Percentiles rank a stretch among this genome's conserved stretches.
These are phyloP conservation scores for Corymbia citriodora DNA, from an alignment of 441 rosid genomes.

Conservation along the genomic window DNA sequence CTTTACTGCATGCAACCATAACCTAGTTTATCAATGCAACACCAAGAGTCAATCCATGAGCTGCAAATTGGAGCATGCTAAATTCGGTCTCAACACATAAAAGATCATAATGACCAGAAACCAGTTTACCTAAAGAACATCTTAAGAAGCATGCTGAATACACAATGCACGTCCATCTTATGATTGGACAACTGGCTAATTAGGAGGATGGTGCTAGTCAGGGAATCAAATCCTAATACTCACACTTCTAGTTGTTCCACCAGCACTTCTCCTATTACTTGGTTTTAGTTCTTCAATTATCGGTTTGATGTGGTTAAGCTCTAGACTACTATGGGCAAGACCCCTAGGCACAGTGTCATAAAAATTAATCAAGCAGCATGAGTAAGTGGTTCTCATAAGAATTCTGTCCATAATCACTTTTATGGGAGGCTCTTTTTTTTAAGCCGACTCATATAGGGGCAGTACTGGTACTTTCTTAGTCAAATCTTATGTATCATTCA, in stretches of 20 bases:
- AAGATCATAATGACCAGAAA: not conserved
- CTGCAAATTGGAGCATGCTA: not conserved
- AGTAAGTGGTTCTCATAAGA: no score
- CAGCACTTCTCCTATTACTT: not conserved
- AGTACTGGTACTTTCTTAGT: not conserved
- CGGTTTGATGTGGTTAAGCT: not conserved
- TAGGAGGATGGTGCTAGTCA: not conserved
- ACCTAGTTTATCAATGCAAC: conserved; percentile 3
- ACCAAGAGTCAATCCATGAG: not conserved
- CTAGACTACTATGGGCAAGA: not conserved
- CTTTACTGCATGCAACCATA: conserved; percentile 20
- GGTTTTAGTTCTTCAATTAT: not conserved
- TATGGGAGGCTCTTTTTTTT: not conserved
- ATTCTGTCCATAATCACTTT: not conserved
- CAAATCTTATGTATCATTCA: not conserved
- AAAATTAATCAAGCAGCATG: not conserved
- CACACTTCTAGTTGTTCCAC: not conserved
- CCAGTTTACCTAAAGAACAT: not conserved
- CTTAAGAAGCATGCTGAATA: not conserved
- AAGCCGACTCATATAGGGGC: not conserved
- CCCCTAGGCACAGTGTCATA: not conserved
- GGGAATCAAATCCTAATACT: not conserved
- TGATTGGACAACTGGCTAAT: not conserved
- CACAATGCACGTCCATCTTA: not conserved
- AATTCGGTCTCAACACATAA: not conserved